Conservation (phyloP, 2,329 filamentous ascomycete species). For the Colletotrichum tofieldiae region DNA sequence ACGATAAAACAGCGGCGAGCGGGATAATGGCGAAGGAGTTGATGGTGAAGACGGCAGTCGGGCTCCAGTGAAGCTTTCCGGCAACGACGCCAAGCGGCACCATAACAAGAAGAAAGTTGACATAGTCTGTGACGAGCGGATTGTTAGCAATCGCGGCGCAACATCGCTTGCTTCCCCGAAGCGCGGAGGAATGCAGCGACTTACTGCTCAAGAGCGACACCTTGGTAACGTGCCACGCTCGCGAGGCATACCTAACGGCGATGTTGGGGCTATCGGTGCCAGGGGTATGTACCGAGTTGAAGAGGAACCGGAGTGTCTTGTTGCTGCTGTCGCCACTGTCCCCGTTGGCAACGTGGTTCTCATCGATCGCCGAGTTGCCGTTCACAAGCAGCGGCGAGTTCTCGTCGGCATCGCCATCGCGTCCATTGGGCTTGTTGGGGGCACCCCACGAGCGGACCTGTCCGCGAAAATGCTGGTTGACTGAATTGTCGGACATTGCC, state of each 20-base stretch:
- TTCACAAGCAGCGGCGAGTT: conserved; percentile 59
- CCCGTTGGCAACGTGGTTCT: conserved; percentile 38
- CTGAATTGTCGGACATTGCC: conserved; percentile 50
- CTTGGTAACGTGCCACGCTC: conserved; percentile 70
- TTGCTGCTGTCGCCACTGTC: conserved; percentile 40
- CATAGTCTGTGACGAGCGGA: conserved; percentile 62
- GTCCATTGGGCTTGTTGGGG: conserved; percentile 46
- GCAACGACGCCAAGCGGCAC: conserved; percentile 82
- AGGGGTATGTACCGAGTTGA: conserved; percentile 66
- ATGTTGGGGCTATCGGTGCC: conserved; percentile 66
- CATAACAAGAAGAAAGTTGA: conserved; percentile 81
- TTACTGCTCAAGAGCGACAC: conserved; percentile 72
- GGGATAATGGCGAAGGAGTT: conserved; percentile 89
- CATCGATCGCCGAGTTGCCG: conserved; percentile 47
- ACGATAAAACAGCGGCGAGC: conserved; percentile 80
- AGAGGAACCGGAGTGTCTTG: conserved; percentile 61
- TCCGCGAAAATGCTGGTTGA: conserved; percentile 49
- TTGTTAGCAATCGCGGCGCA: conserved; percentile 11
- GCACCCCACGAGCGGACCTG: conserved; percentile 44
- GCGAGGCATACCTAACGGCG: conserved; percentile 62
- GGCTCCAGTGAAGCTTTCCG: conserved; percentile 73
- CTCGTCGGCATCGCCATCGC: conserved; percentile 52
- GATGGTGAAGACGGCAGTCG: conserved; percentile 79
- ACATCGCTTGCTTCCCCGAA: no score
- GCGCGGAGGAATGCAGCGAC: no score